phyloP scores from a whole-genome alignment of 2,329 filamentous ascomycete species.

The Allantophomopsis cytisporea region DNA sequence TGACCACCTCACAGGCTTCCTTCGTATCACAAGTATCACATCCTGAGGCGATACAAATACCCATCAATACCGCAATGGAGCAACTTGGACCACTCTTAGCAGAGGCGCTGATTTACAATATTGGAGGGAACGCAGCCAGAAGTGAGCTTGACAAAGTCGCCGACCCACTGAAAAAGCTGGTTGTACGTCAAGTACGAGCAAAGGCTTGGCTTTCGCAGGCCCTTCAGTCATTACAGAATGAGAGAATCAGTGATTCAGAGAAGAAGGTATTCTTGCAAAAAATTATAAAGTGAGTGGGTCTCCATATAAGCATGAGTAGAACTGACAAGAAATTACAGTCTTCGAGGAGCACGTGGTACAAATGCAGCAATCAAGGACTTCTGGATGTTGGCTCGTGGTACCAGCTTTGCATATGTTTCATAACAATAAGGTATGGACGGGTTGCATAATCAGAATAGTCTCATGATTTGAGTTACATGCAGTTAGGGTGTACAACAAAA shows the following conservation, averaged over 20 bases:
- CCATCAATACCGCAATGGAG: slow-evolving; percentile 34
- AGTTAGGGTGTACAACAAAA: too few relatives aligned
- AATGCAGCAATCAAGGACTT: slow-evolving; percentile 59
- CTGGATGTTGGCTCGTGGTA: slow-evolving; percentile 52
- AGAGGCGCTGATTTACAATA: slow-evolving; percentile 45
- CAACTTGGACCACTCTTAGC: slow-evolving; percentile 49
- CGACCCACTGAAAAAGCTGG: slow-evolving; percentile 58
- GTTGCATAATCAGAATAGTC: not conserved
- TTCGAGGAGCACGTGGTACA: slow-evolving; percentile 49
- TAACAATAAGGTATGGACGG: slow-evolving; percentile 13
- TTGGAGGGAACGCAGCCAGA: slow-evolving; percentile 54
- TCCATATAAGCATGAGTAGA: slow-evolving; percentile 1
- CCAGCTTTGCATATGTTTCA: slow-evolving; percentile 46
- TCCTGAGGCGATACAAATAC: slow-evolving; percentile 26
- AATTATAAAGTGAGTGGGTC: slow-evolving; percentile 39
- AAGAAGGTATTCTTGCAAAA: slow-evolving; percentile 54
- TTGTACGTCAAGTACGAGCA: slow-evolving; percentile 38
- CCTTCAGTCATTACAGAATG: slow-evolving; percentile 38
- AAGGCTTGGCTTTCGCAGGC: slow-evolving; percentile 51
- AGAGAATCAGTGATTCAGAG: slow-evolving; percentile 42
- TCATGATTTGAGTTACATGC: too few relatives aligned
- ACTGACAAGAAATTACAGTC: slow-evolving; percentile 21
- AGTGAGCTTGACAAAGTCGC: slow-evolving; percentile 60
- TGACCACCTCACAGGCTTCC: slow-evolving; percentile 26
- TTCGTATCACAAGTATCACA: slow-evolving; percentile 28